phyloP scores from a whole-genome alignment of 2,329 filamentous ascomycete species.

The Aureobasidium leucospermi region DNA sequence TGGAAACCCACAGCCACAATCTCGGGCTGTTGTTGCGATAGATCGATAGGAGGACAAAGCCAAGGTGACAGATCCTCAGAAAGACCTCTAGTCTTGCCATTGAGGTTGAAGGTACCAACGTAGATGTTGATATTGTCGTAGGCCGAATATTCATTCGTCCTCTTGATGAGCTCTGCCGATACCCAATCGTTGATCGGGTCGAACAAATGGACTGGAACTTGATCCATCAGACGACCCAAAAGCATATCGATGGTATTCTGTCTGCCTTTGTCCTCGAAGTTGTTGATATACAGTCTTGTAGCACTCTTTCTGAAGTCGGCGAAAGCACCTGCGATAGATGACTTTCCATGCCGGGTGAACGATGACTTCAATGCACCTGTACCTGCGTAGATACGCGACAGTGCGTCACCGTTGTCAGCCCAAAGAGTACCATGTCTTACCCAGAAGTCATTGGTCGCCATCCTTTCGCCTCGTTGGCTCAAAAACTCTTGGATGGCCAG shows the following conservation, averaged over 20 bases:
- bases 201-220: slow-evolving; percentile 75
- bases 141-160: slow-evolving; percentile 64
- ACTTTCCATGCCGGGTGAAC: slow-evolving; percentile 89
- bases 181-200: slow-evolving; percentile 95
- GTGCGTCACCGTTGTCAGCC: slow-evolving; percentile 92
- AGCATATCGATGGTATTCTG: slow-evolving; percentile 95
- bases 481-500: slow-evolving; percentile 87
- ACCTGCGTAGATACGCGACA: slow-evolving; percentile 93
- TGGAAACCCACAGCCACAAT: slow-evolving; percentile 91
- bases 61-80: slow-evolving; percentile 75
- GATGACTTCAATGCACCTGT: slow-evolving; percentile 94
- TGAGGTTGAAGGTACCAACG: slow-evolving; percentile 90
- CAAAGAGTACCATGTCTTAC: slow-evolving; percentile 85
- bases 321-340: slow-evolving; percentile 86
- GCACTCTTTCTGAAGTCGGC: slow-evolving; percentile 95
- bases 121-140: slow-evolving; percentile 68
- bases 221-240: slow-evolving; percentile 77
- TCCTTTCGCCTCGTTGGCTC: slow-evolving; percentile 57
- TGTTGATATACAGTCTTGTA: slow-evolving; percentile 92
- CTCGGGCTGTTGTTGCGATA: slow-evolving; percentile 60
- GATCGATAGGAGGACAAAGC: slow-evolving; percentile 63
- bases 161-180: slow-evolving; percentile 62
- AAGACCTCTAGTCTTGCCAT: slow-evolving; percentile 73
- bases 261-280: slow-evolving; percentile 85
- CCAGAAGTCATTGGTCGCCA: slow-evolving; percentile 74